These are phyloP conservation scores for Lathyrus aphaca DNA, from an alignment of 306 rosid species.

Conservation along the genomic window DNA sequence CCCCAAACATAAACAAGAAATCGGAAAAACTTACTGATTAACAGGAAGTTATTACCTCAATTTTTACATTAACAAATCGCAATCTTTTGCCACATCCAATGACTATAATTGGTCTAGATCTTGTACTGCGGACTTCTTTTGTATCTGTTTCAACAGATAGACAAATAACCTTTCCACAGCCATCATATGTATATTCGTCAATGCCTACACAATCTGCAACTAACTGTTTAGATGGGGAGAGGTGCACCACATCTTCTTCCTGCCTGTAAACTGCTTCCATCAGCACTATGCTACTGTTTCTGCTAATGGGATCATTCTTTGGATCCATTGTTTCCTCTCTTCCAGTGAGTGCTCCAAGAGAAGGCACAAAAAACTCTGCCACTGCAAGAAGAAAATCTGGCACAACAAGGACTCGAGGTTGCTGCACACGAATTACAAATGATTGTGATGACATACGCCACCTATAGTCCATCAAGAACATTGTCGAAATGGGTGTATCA, in stretches of 20 bases:
- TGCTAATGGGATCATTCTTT: slow-evolving; percentile 77
- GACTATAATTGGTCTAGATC: slow-evolving; percentile 76
- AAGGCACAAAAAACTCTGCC: slow-evolving; percentile 93
- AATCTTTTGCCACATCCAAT: slow-evolving; percentile 84
- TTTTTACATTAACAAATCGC: slow-evolving; percentile 85
- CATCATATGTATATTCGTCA: slow-evolving; percentile 86
- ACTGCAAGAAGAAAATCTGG: slow-evolving; percentile 98
- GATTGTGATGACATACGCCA: slow-evolving; percentile 82
- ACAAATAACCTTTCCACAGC: slow-evolving; percentile 82
- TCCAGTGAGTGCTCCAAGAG: slow-evolving; percentile 86
- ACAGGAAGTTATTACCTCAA: slow-evolving; percentile 70
- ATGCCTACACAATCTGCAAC: slow-evolving; percentile 74
- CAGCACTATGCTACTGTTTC: slow-evolving; percentile 64
- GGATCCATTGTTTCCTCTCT: slow-evolving; percentile 92
- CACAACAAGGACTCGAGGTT: slow-evolving; percentile 93
- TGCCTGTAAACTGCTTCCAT: slow-evolving; percentile 72
- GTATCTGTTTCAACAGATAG: slow-evolving; percentile 70
- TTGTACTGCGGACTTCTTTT: slow-evolving; percentile 54
- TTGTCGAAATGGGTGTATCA: slow-evolving; percentile 77
- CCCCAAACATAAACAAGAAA: slow-evolving; percentile 17
- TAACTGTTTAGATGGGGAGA: slow-evolving; percentile 80
- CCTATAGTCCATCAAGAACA: slow-evolving; percentile 93
- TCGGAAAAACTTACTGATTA: background rate
- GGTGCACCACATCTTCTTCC: slow-evolving; percentile 76
- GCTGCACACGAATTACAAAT: slow-evolving; percentile 88